Evolutionary conservation across 1,284 basidiomycete genomes (phyloP), one percentile per base, ranked within the genome.

Genomic region (Bondarzewia mesenterica): DNA sequence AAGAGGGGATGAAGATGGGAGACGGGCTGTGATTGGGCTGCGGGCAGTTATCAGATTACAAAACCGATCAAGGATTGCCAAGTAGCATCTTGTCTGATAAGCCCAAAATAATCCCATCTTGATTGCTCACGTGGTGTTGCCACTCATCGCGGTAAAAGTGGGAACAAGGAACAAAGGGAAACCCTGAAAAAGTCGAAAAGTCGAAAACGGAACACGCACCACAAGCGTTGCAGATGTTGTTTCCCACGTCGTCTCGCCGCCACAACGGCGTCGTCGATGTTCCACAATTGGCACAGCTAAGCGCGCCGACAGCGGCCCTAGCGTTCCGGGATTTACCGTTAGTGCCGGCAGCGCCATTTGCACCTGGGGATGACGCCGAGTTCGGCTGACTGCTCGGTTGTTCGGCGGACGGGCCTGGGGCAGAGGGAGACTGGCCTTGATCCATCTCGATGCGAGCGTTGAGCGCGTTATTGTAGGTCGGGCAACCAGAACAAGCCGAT

Each of bases 201-300:
- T 42, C 35, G 55, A 43, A 50, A 38, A 50, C 44, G 22, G 21
- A 46, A 51, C 36, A 85, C 90, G 69, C 69, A 93, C 91, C 91
- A 70, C 91, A 94, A 48, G 91, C 92, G 67, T 94, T 94, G 65
- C 88, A 91, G 50, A 89, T 89, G 64, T 89, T 92, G 69, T 93
- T 89, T 45, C 93, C 93, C 52, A 92, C 88, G 62, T 94, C 93
- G 61, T 96, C 93, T 58, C 93, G 74, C 60, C 93, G 73, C 93
- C 93, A 97, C 5, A 97, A 71, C 12, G 93, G 93, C 1, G 93
- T 97, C 39, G 93, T 95, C 64, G 88, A 92, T 38, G 93, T 95
- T 16, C 89, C 88, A 66, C 93, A 96, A 65, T 93, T 93, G 38
- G 87, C 81, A 67, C 93, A 96, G 61, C 84, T 84, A 60, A 94